Evolutionary conservation across 495 filamentous ascomycete species (phyloP).

Genomic region (Penicillium cosmopolitanum): DNA sequence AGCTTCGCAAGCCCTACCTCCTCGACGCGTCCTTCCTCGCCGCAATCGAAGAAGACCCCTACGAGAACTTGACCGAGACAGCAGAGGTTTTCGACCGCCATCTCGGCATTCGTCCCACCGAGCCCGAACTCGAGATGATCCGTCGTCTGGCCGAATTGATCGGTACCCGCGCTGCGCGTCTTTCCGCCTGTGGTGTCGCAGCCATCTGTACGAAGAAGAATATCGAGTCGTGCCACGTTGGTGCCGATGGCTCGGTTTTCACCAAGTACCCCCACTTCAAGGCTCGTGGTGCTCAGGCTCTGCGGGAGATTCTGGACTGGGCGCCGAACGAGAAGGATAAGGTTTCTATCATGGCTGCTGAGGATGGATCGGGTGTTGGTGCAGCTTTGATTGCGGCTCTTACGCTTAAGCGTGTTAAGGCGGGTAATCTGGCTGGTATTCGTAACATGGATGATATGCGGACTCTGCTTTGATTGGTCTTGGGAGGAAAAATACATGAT

Average conservation of each 20-base stretch:
- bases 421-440: constrained; percentile 79
- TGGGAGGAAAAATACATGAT: constrained; percentile 17
- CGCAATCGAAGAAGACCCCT: constrained; percentile 92
- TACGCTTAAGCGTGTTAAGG: constrained; percentile 82
- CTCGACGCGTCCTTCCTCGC: constrained; percentile 95
- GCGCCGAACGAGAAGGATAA: constrained; percentile 76
- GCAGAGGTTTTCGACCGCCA: constrained; percentile 74
- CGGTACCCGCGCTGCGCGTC: constrained; percentile 88
- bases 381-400: constrained; percentile 92
- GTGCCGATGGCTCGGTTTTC: constrained; percentile 94
- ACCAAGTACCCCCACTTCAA: constrained; percentile 99
- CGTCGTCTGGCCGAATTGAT: constrained; percentile 90
- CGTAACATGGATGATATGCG: constrained; percentile 64
- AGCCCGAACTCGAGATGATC: constrained; percentile 80
- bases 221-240: constrained; percentile 85
- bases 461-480: constrained; percentile 46
- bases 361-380: constrained; percentile 96
- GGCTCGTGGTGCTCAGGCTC: constrained; percentile 80
- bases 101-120: constrained; percentile 67
- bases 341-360: constrained; percentile 81
- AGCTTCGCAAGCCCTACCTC: constrained; percentile 79
- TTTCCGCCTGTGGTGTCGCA: constrained; percentile 91
- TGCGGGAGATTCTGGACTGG: constrained; percentile 96
- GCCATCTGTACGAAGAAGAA: constrained; percentile 96
- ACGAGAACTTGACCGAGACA: constrained; percentile 90